These are phyloP conservation scores for Trapa bicornis DNA, from an alignment of 345 rosid genomes.

Conservation along the genomic window DNA sequence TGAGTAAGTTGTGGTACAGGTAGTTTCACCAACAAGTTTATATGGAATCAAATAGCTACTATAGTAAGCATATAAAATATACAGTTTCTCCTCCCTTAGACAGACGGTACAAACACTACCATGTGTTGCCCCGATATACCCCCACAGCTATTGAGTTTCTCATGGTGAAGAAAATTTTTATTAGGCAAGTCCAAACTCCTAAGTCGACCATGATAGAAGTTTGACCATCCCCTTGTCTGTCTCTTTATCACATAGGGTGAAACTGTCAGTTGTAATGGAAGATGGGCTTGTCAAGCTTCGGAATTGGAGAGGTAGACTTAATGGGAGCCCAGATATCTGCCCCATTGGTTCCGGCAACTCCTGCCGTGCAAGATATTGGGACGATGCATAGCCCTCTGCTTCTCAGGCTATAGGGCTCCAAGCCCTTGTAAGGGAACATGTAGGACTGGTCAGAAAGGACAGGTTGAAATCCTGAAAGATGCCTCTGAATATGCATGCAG, in stretches of 20 bases:
- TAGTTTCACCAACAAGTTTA: background rate
- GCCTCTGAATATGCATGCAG: background rate
- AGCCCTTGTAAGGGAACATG: conserved; percentile 17
- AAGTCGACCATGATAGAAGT: too few relatives aligned
- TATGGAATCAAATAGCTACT: background rate
- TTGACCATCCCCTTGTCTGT: background rate
- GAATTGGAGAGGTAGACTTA: conserved; percentile 47
- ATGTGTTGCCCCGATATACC: background rate
- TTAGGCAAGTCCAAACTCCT: background rate
- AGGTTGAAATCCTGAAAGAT: background rate
- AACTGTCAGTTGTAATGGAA: conserved; percentile 19
- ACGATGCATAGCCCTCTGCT: conserved; percentile 77
- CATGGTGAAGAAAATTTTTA: background rate
- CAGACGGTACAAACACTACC: background rate
- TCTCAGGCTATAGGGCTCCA: conserved; percentile 46
- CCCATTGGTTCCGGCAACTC: conserved; percentile 78
- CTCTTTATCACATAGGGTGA: background rate
- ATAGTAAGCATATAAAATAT: background rate
- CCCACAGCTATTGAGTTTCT: background rate
- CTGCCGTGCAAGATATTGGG: conserved; percentile 58
- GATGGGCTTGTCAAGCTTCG: conserved; percentile 26
- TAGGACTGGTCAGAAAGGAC: background rate
- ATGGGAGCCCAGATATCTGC: conserved; percentile 97
- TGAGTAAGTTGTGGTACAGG: background rate
- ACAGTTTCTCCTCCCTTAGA: background rate